These are phyloP conservation scores for Taiozyma onychis DNA, from an alignment of 1,139 yeast species.

Conservation along the genomic window DNA sequence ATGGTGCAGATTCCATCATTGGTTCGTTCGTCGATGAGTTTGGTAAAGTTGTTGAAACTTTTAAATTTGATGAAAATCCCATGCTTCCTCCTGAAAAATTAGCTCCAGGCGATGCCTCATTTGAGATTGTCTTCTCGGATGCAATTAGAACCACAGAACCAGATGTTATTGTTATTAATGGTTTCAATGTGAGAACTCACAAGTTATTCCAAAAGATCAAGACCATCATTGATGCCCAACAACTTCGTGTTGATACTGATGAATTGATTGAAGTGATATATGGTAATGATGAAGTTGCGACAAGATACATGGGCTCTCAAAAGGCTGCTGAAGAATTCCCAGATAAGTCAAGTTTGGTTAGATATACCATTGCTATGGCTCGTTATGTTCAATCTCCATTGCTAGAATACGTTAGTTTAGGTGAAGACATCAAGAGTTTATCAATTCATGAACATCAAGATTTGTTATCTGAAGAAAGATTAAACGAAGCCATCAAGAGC, in stretches of 20 bases:
- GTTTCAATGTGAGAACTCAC: conserved; percentile 73
- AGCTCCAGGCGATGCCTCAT: conserved; percentile 30
- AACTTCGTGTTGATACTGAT: conserved; percentile 43
- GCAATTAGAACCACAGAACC: conserved; percentile 53
- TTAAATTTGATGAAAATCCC: conserved; percentile 75
- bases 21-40: conserved; percentile 75
- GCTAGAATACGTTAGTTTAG: conserved; percentile 78
- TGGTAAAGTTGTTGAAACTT: conserved; percentile 71
- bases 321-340: conserved; percentile 77
- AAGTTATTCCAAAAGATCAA: conserved; percentile 53
- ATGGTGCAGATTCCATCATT: conserved; percentile 76
- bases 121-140: conserved; percentile 56
- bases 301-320: conserved; percentile 76
- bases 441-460: conserved; percentile 73
- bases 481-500: conserved; percentile 66
- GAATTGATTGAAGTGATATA: conserved; percentile 49
- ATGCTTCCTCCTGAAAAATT: conserved; percentile 36
- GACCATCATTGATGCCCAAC: conserved; percentile 53
- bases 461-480: conserved; percentile 57
- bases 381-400: conserved; percentile 89
- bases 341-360: conserved; percentile 78
- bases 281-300: conserved; percentile 92
- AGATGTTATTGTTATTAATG: conserved; percentile 87
- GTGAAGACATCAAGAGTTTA: conserved; percentile 66
- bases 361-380: conserved; percentile 85